Base-by-base conservation (phyloP, 2,329 filamentous ascomycete species). In the Orbilia javanica region DNA sequence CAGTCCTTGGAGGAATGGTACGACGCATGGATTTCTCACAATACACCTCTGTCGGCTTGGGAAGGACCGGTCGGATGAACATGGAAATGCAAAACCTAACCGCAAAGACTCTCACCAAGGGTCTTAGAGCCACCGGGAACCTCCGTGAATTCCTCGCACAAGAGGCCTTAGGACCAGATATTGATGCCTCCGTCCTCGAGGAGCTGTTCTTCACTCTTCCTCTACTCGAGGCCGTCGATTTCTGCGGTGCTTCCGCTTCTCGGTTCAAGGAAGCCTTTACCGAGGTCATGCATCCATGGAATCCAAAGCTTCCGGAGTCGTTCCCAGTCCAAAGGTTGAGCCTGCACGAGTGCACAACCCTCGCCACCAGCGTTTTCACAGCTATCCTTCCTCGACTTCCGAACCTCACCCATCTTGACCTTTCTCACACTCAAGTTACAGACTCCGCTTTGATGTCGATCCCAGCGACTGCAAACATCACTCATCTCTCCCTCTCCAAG, bases 11-110 rank as follows among this genome's bases (percentile, higher is more conserved):
- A 53, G 91, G 89, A 46, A 89, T 94, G 81, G 92, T 95, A 52
- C 90, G 91, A 73, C 90, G 93, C 63, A 86, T 95, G 53, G 93
- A 96, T 85, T 94, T 96, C 82, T 94, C 92, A 79, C 92, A 94
- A 86, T 94, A 94, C 85, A 94, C 93, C 83, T 92, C 92, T 22
- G 90, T 91, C 68, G 91, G 91, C 69, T 87, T 93, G 79, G 93
- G 94, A 82, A 88, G 89, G 78, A 93, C 91, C 15, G 91, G 90
- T 80, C 89, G 90, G 83, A 91, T 93, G 87, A 90, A 93, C 74
- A 88, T 88, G 22, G 88, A 92, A 84, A 92, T 92, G 72, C 89
- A 89, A 82, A 94, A 94, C 84, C 84, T 96, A 81, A 95, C 92
- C 20, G 87, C 91, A 13, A 88, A 89, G 82, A 95, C 92, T 4